Conservation (phyloP, 2,329 filamentous ascomycete species). For the Stemphylium vesicarium region DNA sequence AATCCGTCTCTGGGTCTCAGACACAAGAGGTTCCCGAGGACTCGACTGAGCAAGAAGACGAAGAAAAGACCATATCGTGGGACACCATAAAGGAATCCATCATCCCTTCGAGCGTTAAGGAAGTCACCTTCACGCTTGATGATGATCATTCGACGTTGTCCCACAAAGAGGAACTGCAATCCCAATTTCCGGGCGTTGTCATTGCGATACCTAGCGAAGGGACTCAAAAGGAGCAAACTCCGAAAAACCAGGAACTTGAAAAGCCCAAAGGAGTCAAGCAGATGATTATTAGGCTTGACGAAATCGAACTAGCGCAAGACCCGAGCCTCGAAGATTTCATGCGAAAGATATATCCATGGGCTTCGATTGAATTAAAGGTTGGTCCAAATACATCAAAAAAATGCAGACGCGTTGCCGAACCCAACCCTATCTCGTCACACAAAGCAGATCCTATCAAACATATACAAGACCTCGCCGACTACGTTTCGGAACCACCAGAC, state of each 20-base stretch:
- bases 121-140: slow-evolving; percentile 4
- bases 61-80: neutral
- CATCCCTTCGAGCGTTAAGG: slow-evolving; percentile 7
- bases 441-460: slow-evolving; percentile 3
- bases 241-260: neutral
- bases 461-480: slow-evolving; percentile 9
- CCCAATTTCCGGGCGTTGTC: slow-evolving; percentile 5
- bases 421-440: neutral
- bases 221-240: neutral
- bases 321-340: slow-evolving; percentile 3
- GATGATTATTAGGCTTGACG: slow-evolving; percentile 14
- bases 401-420: neutral
- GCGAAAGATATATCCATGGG: slow-evolving; percentile 14
- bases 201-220: neutral
- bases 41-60: neutral
- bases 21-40: neutral
- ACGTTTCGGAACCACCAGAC: slow-evolving; percentile 4
- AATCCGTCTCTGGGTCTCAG: neutral
- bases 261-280: slow-evolving; percentile 13
- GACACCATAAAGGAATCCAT: neutral
- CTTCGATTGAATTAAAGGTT: neutral
- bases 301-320: neutral
- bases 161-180: slow-evolving; percentile 1
- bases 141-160: slow-evolving; percentile 3
- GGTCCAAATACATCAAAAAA: slow-evolving; percentile 4